Percentiles rank a stretch among this genome's conserved stretches.
These are phyloP conservation scores for Xenosphaeropsis pyriputrescens DNA, from an alignment of 2,329 filamentous ascomycete species.

Conservation along the genomic window DNA sequence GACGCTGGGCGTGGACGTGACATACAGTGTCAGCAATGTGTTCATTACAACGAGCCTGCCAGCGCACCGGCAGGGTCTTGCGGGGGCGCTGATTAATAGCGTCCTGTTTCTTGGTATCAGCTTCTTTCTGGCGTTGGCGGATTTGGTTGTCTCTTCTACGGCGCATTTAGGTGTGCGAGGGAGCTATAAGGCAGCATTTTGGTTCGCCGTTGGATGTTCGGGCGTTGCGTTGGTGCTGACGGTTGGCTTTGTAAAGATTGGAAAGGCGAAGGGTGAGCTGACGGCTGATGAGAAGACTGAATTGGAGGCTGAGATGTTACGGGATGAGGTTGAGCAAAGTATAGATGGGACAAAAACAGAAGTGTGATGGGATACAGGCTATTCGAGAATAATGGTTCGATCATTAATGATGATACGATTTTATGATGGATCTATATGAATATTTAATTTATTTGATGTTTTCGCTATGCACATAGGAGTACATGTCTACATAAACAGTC, in stretches of 20 bases:
- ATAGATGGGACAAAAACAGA: too few relatives aligned
- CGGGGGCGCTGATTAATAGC: slow-evolving; percentile 53
- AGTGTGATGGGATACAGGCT: too few relatives aligned
- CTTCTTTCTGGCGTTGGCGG: slow-evolving; percentile 51
- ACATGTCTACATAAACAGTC: too few relatives aligned
- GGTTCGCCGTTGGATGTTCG: slow-evolving; percentile 40
- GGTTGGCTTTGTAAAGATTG: slow-evolving; percentile 29
- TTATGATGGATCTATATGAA: too few relatives aligned
- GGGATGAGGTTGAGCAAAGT: too few relatives aligned
- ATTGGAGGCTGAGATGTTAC: background rate
- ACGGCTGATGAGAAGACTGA: slow-evolving; percentile 32
- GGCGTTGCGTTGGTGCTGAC: slow-evolving; percentile 32
- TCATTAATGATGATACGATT: too few relatives aligned
- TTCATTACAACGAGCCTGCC: slow-evolving; percentile 61
- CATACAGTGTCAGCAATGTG: slow-evolving; percentile 59
- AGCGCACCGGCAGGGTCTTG: slow-evolving; percentile 47
- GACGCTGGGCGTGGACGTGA: slow-evolving; percentile 58
- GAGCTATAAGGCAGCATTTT: slow-evolving; percentile 48
- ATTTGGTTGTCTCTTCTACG: slow-evolving; percentile 39
- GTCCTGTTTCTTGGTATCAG: slow-evolving; percentile 55
- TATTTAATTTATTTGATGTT: too few relatives aligned
- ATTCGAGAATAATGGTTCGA: too few relatives aligned
- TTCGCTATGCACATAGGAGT: too few relatives aligned
- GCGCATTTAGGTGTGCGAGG: slow-evolving; percentile 21
- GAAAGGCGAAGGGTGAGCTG: slow-evolving; percentile 33